These are phyloP conservation scores for Colletotrichum paranaense DNA, from an alignment of 2,329 filamentous ascomycete species.

Conservation along the genomic window DNA sequence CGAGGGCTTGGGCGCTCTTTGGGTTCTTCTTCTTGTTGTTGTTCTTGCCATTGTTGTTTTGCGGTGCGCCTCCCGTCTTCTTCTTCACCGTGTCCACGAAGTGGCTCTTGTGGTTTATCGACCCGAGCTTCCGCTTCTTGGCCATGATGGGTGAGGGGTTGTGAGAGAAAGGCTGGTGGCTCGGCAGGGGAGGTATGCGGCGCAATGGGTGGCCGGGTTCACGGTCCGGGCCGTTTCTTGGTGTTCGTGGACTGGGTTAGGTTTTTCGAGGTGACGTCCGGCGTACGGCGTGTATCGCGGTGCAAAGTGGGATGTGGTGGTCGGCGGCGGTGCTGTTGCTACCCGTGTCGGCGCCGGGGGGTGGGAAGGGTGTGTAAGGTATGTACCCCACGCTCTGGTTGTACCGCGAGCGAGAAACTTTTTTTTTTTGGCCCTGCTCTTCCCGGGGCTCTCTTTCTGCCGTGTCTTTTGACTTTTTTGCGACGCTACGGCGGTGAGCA, in stretches of 20 bases:
- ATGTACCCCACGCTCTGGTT: conserved; percentile 23
- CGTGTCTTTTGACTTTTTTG: neutral
- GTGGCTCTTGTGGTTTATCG: conserved; percentile 32
- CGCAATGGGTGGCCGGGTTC: neutral
- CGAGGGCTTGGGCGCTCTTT: conserved; percentile 25
- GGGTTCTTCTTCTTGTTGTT: conserved; percentile 32
- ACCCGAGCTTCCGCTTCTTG: conserved; percentile 57
- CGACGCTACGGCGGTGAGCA: conserved; percentile 26
- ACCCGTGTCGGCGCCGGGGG: conserved; percentile 21
- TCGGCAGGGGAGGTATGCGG: neutral
- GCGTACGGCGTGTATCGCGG: conserved; percentile 8
- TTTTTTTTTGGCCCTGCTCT: conserved; percentile 14
- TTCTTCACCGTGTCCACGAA: conserved; percentile 32
- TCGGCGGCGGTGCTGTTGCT: conserved; percentile 23
- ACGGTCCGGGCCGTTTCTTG: conserved; percentile 4
- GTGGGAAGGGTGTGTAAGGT: neutral
- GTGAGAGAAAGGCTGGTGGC: neutral
- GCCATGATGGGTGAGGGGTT: conserved; percentile 42
- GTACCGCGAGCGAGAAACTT: conserved; percentile 16
- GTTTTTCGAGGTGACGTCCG: neutral
- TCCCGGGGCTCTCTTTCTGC: conserved; percentile 4
- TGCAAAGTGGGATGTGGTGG: conserved; percentile 15
- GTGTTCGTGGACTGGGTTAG: neutral
- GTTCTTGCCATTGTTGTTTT: conserved; percentile 35
- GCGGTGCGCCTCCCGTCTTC: conserved; percentile 22